Evolutionary conservation across 768 basidiomycete species (phyloP), one percentile per base, ranked within the genome.

Genomic region (Daedaleopsis nitida): DNA sequence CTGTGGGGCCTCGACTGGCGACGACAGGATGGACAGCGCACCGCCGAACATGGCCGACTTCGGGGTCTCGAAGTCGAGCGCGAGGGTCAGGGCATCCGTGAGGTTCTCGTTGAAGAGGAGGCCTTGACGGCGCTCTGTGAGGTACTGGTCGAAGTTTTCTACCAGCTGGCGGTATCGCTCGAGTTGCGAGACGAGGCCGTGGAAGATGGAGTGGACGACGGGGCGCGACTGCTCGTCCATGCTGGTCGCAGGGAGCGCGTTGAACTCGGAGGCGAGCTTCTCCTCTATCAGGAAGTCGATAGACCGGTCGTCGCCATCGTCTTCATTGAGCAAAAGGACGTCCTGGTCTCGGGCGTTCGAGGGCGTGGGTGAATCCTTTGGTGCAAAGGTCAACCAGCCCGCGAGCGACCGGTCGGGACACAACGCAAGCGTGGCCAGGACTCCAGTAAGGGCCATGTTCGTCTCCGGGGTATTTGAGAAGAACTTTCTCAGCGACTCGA

Each of bases 31-130:
- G 64, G 64, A 52, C n/a, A 53, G 58, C 21, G 53, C 52, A 52
- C 63, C 54, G 23, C 61, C 72, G 13, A 78, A 72, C 55, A 85
- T 52, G 17, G 60, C 43, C 17, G 55, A 39, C 19, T 55, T 38
- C 37, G 63, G 63, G 10, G 68, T 78, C 2, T 80, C 77, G 23
- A 90, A 73, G 59, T 94, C 89, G 57, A 94, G 76, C 14, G 80
- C 82, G 49, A 94, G 77, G 48, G 82, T 89, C 59, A 98, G 78
- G 4, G 96, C 96, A 68, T 98, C 96, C 8, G 87, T 91, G 38
- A 97, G 77, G 70, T 95, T 95, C 75, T 97, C 95, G 4, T 90
- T 89, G 73, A 96, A 97, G 17, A 96, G 75, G 10, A 98, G 80
- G 1, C 95, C 96, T 69, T 89, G 90, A 17, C 96, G 83, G 38